phyloP scores from a whole-genome alignment of 2,329 filamentous ascomycete species.

The Pestalotiopsis sp. region DNA sequence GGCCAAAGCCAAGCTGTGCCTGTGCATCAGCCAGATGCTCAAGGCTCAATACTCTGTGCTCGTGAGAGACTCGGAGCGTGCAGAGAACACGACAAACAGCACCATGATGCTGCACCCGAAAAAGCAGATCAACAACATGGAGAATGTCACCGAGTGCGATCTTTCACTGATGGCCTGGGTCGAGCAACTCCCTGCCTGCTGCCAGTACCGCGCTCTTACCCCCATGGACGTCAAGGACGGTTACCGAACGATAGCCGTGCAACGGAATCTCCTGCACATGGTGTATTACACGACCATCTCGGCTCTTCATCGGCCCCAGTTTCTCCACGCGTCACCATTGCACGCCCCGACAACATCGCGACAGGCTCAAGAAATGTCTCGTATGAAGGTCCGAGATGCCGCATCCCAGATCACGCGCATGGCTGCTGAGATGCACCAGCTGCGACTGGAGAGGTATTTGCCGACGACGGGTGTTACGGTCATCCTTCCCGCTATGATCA shows the following conservation, averaged over 20 bases:
- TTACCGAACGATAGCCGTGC: slow-evolving; percentile 64
- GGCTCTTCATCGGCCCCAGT: slow-evolving; percentile 88
- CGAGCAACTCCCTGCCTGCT: slow-evolving; percentile 69
- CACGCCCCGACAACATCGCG: slow-evolving; percentile 57
- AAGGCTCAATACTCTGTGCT: slow-evolving; percentile 91
- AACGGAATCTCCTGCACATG: slow-evolving; percentile 89
- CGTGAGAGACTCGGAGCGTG: slow-evolving; percentile 79
- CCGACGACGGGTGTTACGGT: slow-evolving; percentile 92
- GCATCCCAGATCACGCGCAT: slow-evolving; percentile 86
- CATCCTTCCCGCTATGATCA: slow-evolving; percentile 89
- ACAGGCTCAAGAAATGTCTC: slow-evolving; percentile 80
- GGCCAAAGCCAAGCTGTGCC: slow-evolving; percentile 85
- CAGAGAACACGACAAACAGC: slow-evolving; percentile 74
- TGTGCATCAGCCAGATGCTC: slow-evolving; percentile 87
- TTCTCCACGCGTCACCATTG: slow-evolving; percentile 72
- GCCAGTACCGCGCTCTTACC: slow-evolving; percentile 65
- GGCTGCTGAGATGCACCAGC: slow-evolving; percentile 73
- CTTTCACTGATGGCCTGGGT: slow-evolving; percentile 79
- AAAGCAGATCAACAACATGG: slow-evolving; percentile 80
- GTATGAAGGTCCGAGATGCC: slow-evolving; percentile 80
- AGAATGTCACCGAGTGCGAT: slow-evolving; percentile 80
- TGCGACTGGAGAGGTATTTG: slow-evolving; percentile 76
- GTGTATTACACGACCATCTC: slow-evolving; percentile 91
- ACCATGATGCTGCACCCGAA: slow-evolving; percentile 92
- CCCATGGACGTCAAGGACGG: slow-evolving; percentile 62